Evolutionary conservation across 352 stramenopile species (phyloP), one percentile per base, ranked within the genome.

Genomic region (Phytophthora litchii): DNA sequence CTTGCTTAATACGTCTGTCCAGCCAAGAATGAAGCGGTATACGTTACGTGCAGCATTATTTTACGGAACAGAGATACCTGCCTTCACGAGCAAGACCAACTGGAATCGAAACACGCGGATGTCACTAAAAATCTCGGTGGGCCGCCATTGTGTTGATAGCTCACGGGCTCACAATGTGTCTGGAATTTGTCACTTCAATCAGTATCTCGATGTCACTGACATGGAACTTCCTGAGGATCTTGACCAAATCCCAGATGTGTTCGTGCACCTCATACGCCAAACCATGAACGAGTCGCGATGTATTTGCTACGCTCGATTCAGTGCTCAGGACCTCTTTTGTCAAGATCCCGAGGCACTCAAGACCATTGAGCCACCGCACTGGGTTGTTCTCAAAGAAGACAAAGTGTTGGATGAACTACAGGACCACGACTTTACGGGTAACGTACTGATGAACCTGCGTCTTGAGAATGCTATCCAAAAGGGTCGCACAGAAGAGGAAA

Each of bases 301-400:
- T 52, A 87, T 97, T 54, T 95, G 85, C 36, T 97, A 85, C 46
- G 80, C 82, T 43, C 84, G 90, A 11, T 91, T 92, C 54, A 79
- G 38, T 25, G 85, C 88, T 13, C 77, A 74, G 31, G 80, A 94
- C 20, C 23, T 96, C 1, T 83, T 96, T 44, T 70, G 62, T 43
- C 69, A 78, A 20, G 50, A 76, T 4, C 23, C 62, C 11, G 65
- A 79, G 10, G 40, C 60, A 21, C 48, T 76, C 1, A 67, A 70
- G 41, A 59, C 47, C 3, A 79, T 89, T 31, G 61, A 72, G 17
- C 25, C 60, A 17, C 82, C 85, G 25, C 47, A 87, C 31, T 97
- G 89, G 89, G 56, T 94, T 35, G 74, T 65, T 1, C 62, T 97
- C 0, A 72, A 74, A 11, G 83, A 95, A 73, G 89, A 97, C 54